These are phyloP conservation scores for Cladosporium sp. DNA, from an alignment of 2,329 filamentous ascomycete genomes.

Conservation along the genomic window DNA sequence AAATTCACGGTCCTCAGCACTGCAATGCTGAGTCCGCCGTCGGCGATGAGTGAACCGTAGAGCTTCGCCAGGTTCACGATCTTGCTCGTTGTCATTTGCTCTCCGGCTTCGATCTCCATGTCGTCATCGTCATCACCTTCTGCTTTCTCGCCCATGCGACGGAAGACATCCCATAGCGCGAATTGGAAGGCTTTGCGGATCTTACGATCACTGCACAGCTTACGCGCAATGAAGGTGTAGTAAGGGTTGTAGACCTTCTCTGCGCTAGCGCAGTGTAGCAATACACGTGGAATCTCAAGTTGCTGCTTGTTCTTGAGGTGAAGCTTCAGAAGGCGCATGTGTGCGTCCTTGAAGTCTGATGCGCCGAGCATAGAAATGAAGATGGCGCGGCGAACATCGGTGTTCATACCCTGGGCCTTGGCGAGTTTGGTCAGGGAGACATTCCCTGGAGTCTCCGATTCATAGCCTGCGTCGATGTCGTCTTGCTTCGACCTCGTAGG, in stretches of 20 bases:
- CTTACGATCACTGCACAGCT: constrained; percentile 65
- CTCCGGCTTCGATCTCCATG: constrained; percentile 48
- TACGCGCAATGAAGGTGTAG: constrained; percentile 77
- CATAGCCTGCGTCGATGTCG: constrained; percentile 24
- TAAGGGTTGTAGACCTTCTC: constrained; percentile 87
- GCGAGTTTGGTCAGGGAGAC: constrained; percentile 70
- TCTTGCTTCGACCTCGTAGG: constrained; percentile 4
- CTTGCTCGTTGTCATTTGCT: constrained; percentile 47
- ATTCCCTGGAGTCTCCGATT: constrained; percentile 18
- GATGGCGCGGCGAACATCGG: constrained; percentile 78
- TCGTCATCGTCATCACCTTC: constrained; percentile 52
- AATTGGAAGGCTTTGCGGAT: constrained; percentile 83
- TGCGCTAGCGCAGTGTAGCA: constrained; percentile 78
- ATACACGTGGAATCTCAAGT: constrained; percentile 76
- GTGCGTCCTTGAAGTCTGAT: constrained; percentile 75
- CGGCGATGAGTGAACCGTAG: constrained; percentile 57
- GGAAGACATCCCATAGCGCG: constrained; percentile 78
- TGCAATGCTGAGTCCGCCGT: constrained; percentile 52
- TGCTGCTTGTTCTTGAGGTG: constrained; percentile 80
- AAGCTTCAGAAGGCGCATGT: constrained; percentile 71
- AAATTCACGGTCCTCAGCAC: constrained; percentile 67
- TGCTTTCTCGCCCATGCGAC: constrained; percentile 67
- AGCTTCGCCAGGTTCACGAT: constrained; percentile 64
- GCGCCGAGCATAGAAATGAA: constrained; percentile 88
- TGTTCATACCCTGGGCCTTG: constrained; percentile 77